Evolutionary conservation across 768 basidiomycete genomes (phyloP), one percentile per base, ranked within the genome.

Genomic region (Serendipita sp.): DNA sequence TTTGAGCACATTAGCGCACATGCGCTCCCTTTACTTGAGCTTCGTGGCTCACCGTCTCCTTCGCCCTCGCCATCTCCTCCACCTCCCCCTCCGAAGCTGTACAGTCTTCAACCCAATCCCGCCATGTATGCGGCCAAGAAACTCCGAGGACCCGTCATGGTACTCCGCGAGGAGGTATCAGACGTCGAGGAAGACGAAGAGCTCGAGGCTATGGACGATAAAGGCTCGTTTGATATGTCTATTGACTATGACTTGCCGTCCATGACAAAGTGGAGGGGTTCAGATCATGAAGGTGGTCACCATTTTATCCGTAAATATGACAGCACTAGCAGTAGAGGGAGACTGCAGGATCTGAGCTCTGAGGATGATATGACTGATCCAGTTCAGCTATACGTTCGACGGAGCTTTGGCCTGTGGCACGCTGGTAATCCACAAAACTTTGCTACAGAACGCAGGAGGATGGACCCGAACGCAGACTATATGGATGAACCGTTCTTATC

Each of bases 121-220:
- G 56, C 56, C 8, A 60, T 60, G 56, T 60, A 32, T 60, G 56
- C 56, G 56, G 56, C 56, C 10, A 60, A 60, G n/a, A 60, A 60
- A 37, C 56, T 60, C 3, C 56, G 56, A 4, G 56, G 56, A 3
- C 56, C 56, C 8, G 56, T 60, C 18, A 60, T 60, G 56, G 56
- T 60, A 18, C 56, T 60, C 10, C 56, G 56, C 11, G 56, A 60
- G 34, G 56, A 60, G 56, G 35, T 60, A 28, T 60, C 56, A 24
- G 56, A 60, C 35, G n/a, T 60, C 16, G 56, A 60, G 34, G 56
- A 60, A 7, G 35, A 18, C 10, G 56, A 60, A 32, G 56, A 60
- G 35, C 15, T 28, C 24, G 56, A 60, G 35, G 18, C 10, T 24
- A 37, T 32, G 18, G 48, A 53, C n/a, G 18, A 32, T 8, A 53